phyloP scores from a whole-genome alignment of 371 early-diverging fungal genomes.

The Mortierella sp. region DNA sequence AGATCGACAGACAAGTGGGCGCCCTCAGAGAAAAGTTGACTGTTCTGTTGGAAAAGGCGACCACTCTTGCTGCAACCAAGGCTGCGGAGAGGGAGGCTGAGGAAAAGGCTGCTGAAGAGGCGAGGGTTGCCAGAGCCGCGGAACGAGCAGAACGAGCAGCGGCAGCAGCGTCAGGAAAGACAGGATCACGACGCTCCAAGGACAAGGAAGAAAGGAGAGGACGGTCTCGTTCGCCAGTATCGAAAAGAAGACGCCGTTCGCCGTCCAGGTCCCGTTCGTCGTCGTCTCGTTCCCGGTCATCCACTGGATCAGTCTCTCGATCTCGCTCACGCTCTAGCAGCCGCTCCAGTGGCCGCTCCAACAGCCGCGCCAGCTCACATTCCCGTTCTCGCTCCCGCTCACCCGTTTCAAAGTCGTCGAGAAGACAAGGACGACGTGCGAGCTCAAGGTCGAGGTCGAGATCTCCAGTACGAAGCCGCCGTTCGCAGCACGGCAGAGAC shows the following conservation, averaged over 20 bases:
- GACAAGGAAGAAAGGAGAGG: constrained; percentile 16
- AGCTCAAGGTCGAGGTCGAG: constrained; percentile 22
- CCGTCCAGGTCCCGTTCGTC: constrained; percentile 16
- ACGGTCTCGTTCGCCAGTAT: constrained; percentile 9
- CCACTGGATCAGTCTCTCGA: constrained; percentile 11
- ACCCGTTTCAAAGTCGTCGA: constrained; percentile 13
- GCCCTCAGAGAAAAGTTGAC: constrained; percentile 61
- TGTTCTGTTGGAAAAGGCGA: constrained; percentile 68
- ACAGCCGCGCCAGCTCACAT: constrained; percentile 17
- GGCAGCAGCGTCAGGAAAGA: constrained; percentile 16
- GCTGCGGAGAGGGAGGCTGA: constrained; percentile 60
- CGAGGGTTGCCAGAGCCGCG: constrained; percentile 38
- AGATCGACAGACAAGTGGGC: constrained; percentile 69
- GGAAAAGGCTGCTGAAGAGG: constrained; percentile 35
- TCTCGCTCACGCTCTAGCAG: constrained; percentile 14
- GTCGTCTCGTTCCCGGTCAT: constrained; percentile 14
- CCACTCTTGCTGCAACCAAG: constrained; percentile 84
- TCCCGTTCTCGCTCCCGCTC: constrained; percentile 24
- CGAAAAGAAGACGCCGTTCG: constrained; percentile 3
- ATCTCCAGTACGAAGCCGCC: constrained; percentile 11
- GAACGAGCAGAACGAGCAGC: constrained; percentile 5
- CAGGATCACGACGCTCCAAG: neutral
- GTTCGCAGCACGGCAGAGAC: constrained; percentile 6
- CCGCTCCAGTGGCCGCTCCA: constrained; percentile 12
- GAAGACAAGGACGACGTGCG: constrained; percentile 9